phyloP scores from a whole-genome alignment of 495 filamentous ascomycete species.

The Lepraria neglecta region DNA sequence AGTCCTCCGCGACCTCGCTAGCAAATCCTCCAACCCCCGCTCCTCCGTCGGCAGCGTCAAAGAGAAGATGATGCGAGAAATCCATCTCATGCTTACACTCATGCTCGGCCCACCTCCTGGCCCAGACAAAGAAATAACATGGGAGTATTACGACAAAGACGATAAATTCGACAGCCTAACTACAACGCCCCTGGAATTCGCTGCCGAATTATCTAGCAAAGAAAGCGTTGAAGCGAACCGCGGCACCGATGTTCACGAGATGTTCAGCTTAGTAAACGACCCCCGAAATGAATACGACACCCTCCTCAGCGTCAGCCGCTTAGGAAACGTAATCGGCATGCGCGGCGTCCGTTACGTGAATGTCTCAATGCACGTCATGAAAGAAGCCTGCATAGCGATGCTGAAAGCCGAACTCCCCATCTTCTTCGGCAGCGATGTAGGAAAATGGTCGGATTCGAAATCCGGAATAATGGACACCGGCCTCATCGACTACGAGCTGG shows the following conservation, averaged over 20 bases:
- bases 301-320: slow-evolving; percentile 65
- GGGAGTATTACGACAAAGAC: slow-evolving; percentile 68
- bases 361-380: slow-evolving; percentile 65
- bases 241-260: slow-evolving; percentile 47
- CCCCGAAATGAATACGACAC: slow-evolving; percentile 65
- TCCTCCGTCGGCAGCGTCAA: slow-evolving; percentile 49
- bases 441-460: slow-evolving; percentile 60
- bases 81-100: slow-evolving; percentile 70
- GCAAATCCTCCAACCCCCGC: slow-evolving; percentile 23
- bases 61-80: slow-evolving; percentile 65
- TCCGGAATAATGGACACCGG: slow-evolving; percentile 72
- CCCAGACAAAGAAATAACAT: slow-evolving; percentile 59
- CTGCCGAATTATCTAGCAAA: slow-evolving; percentile 44
- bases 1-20: slow-evolving; percentile 49
- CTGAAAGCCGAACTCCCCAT: slow-evolving; percentile 66
- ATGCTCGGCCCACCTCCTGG: slow-evolving; percentile 71
- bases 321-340: slow-evolving; percentile 73
- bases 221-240: slow-evolving; percentile 44
- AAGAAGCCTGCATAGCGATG: slow-evolving; percentile 67
- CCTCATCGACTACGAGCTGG: slow-evolving; percentile 67
- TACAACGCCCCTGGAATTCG: slow-evolving; percentile 61
- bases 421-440: slow-evolving; percentile 86
- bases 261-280: slow-evolving; percentile 79
- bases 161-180: slow-evolving; percentile 52
- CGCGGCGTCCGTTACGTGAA: slow-evolving; percentile 72